Evolutionary conservation across 2,329 filamentous ascomycete genomes (phyloP), one percentile per base, ranked within the genome.

Genomic region (Alternaria brassicae): DNA sequence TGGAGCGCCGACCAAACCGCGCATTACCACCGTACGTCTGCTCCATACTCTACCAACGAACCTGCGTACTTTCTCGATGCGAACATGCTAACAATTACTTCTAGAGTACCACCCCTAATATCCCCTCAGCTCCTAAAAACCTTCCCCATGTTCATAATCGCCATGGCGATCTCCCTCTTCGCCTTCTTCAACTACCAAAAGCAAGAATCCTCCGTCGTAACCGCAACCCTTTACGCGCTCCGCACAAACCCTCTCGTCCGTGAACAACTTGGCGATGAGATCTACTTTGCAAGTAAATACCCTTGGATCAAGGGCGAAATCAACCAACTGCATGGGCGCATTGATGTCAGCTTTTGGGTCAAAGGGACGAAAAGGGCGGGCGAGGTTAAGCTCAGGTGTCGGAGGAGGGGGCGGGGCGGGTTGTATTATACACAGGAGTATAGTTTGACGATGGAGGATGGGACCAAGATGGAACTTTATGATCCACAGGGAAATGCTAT

Each of bases 111-210:
- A 5, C 75, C 75, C 17, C 60, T 76, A n/a, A 73, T 77, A 40
- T 65, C 73, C 44, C 64, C 60, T 0, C 71, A 76, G 63, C 62
- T 77, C 54, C 41, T 64, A 55, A 86, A 86, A 69, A 92, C 92
- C 1, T 79, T 97, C 32, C 94, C 94, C 53, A 81, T 96, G 76
- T 98, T 98, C 84, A 76, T 90, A 53, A 79, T 86, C 63, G 82
- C 92, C 63, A 87, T 97, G 69, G 85, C 86, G 48, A 83, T 85
- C 55, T 90, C 89, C 67, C 89, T 89, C 66, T 81, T 96, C 60
- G 92, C 90, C 68, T 97, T 99, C 79, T 98, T 99, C 90, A 99
- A 99, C 85, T 98, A 99, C 86, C 94, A 99, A 79, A 97, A 97
- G 79, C 88, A 89, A 57, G 92, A 91, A n/a, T 92, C 89, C 25